Evolutionary conservation across 1,139 yeast species (phyloP), one percentile per base, ranked within the genome.

Genomic region (Diutina pseudorugosa): DNA sequence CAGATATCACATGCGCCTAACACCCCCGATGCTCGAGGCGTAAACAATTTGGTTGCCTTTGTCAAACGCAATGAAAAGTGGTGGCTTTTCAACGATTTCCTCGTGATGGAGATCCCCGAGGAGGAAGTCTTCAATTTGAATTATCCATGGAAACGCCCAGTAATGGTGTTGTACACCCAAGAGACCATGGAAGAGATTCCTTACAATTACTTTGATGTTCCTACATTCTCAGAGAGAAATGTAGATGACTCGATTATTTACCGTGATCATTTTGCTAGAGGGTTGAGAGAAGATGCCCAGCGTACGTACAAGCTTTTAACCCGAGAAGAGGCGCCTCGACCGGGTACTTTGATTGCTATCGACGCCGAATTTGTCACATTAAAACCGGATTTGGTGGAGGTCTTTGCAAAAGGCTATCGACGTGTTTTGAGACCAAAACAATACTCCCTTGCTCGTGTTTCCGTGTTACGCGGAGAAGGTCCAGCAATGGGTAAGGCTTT

Each of bases 351-450:
- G 45, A 83, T 91, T 18, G 98, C 98, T 0, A 85, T 94, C 54
- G 99, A 94, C 71, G 98, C 99, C 0, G 99, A 94, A 65, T 94
- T 94, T 72, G 98, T 94, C 6, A 79, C 84, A 50, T 65, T 91
- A 42, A 80, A 82, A 53, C 88, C 87, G 6, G 98, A 91, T 59
- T 83, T 85, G 58, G 77, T 82, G 47, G 98, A 91, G 61, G 79
- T 93, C 51, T 78, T 79, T 52, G 69, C 65, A 52, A 81, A 80
- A 57, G 98, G 98, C 0, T 62, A 75, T 5, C 83, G 82, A 56
- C 75, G 80, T 14, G 68, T 91, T 50, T 75, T 90, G 11, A 79
- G 83, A 55, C 98, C 98, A 0, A 82, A 83, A 53, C 77, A 80
- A 52, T 73, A 85, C 50, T 84, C 95, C 3, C 71, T 94, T 41